Evolutionary conservation across 345 rosid genomes (phyloP), one percentile per base, ranked within the genome.

Genomic region (Stellera chamaejasme): DNA sequence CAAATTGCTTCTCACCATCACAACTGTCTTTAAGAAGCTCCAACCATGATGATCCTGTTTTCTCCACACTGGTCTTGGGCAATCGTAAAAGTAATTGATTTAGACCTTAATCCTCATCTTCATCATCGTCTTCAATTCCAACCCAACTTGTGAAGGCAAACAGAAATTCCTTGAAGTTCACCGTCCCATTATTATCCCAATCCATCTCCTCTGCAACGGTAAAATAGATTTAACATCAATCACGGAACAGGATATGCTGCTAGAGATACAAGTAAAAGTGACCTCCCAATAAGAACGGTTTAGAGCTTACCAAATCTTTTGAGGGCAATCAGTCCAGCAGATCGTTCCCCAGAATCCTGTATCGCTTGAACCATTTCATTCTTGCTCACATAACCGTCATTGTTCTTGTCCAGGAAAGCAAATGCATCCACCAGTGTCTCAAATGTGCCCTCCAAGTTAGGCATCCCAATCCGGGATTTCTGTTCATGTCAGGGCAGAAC

Each of bases 121-220:
- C 93, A 1, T 88, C 87, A 0, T 85, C 95, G n/a, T 85, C 95
- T 12, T 80, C 87, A 11, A 93, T 80, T 56, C 97, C 97, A 1
- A 87, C 91, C 97, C 99, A 88, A 0, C 75, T 69, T 0, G 99
- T 89, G 74, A 89, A 89, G 54, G 99, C 99, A 57, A 93, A 93
- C 42, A 93, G 68, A 63, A 89, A 89, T 66, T 93, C 99, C 77
- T 89, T 93, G 75, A 93, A 84, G 70, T 82, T 93, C 71, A 93
- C 96, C 81, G 72, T 71, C 36, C 97, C 99, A 52, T 87, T 93
- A 51, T 73, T 89, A 74, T 93, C 99, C 97, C 99, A 93, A 80
- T 93, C 99, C 99, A 93, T 89, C 74, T 93, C 99, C 69, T 89
- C 97, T 92, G 89, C 80, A 80, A 39, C 6, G 44, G 13, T 36